Percentiles rank a stretch among this genome's conserved stretches.
Evolutionary conservation across 805 yeast species (phyloP).

Genomic region (Suhomyces sp.): DNA sequence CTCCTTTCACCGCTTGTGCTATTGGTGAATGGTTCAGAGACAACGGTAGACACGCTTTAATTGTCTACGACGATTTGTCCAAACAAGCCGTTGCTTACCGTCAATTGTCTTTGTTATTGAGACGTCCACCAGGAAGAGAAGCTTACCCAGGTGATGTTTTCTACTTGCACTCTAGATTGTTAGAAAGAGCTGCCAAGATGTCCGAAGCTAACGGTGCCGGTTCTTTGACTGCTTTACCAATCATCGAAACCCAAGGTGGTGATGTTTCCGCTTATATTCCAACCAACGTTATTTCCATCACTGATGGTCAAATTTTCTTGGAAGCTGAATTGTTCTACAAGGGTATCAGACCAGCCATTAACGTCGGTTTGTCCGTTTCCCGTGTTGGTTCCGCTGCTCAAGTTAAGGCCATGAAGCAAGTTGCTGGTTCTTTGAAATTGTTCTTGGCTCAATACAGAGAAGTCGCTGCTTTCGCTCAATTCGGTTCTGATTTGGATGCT

Average conservation of each 20-base stretch:
- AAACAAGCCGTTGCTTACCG: conserved; percentile 99
- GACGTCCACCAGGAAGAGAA: conserved; percentile 97
- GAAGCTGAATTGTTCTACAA: conserved; percentile 99
- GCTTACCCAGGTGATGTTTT: conserved; percentile 97
- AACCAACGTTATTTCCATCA: conserved; percentile 95
- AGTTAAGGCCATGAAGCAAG: conserved; percentile 99
- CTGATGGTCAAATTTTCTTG: conserved; percentile 97
- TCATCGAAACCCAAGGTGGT: conserved; percentile 98
- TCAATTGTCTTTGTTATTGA: conserved; percentile 94
- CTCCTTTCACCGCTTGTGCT: conserved; percentile 99
- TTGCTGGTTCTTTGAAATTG: conserved; percentile 99
- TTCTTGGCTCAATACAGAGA: conserved; percentile 99
- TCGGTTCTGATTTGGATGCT: conserved; percentile 99
- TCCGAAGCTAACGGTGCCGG: conserved; percentile 86
- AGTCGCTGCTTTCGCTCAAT: conserved; percentile 99
- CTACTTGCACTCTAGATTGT: conserved; percentile 91
- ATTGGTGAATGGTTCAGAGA: conserved; percentile 99
- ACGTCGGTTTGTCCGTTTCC: conserved; percentile 99
- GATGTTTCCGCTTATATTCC: conserved; percentile 98
- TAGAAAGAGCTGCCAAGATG: conserved; percentile 98
- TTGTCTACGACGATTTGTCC: conserved; percentile 96
- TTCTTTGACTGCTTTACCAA: conserved; percentile 93
- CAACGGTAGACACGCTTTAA: conserved; percentile 96
- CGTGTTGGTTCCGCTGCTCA: conserved; percentile 99
- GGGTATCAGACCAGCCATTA: conserved; percentile 99